Evolutionary conservation across 2,329 filamentous ascomycete species (phyloP).

Genomic region (Pseudocercospora macadamiae): DNA sequence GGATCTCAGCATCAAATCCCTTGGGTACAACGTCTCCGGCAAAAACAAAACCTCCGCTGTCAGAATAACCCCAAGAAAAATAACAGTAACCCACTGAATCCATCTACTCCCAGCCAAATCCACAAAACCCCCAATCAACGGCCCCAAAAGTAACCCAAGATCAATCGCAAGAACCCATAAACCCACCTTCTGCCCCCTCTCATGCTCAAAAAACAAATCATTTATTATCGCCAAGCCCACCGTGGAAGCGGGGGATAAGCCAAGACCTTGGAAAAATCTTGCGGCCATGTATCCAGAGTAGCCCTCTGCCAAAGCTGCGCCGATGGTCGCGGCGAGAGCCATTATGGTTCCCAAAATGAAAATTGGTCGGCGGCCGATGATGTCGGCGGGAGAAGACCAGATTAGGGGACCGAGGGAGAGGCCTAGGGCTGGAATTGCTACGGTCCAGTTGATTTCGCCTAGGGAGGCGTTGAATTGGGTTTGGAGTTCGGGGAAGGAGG

Average conservation of each 20-base stretch:
- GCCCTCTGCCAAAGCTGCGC: constrained; percentile 13
- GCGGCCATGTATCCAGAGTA: constrained; percentile 25
- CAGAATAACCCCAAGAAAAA: constrained; percentile 20
- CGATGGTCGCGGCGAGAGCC: constrained; percentile 23
- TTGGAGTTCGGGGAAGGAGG: constrained; percentile 22
- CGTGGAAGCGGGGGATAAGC: constrained; percentile 23
- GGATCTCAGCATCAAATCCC: constrained; percentile 25
- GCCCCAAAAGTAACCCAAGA: constrained; percentile 21
- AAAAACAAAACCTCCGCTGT: constrained; percentile 22
- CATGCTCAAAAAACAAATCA: constrained; percentile 26
- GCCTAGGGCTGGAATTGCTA: constrained; percentile 25
- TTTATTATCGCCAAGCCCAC: constrained; percentile 26
- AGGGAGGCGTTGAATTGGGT: constrained; percentile 20
- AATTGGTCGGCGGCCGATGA: constrained; percentile 23
- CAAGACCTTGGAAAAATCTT: constrained; percentile 25
- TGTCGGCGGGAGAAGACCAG: constrained; percentile 26
- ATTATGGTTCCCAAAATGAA: constrained; percentile 24
- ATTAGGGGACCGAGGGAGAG: constrained; percentile 19
- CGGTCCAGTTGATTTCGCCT: constrained; percentile 27
- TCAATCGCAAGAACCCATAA: constrained; percentile 26
- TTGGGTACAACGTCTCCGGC: constrained; percentile 25
- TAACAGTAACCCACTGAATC: constrained; percentile 26
- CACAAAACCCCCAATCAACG: constrained; percentile 24
- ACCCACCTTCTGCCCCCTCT: constrained; percentile 25
- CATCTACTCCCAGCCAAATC: constrained; percentile 20